Base-by-base conservation (phyloP, 345 rosid species). In the Euclidium syriacum region DNA sequence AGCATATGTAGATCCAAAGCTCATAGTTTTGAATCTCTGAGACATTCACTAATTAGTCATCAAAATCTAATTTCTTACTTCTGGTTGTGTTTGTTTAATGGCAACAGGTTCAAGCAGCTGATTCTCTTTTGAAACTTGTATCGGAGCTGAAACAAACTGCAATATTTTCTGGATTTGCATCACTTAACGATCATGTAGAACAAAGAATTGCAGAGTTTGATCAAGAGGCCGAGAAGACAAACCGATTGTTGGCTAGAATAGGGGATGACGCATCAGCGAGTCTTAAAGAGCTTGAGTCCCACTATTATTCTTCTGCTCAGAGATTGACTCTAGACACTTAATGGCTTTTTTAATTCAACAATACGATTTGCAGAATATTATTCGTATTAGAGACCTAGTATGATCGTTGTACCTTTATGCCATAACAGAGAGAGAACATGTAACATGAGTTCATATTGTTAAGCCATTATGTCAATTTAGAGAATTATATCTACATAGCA, bases 91-190 rank as follows among this genome's bases (percentile, higher is more conserved):
- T 66, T 48, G 52, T 48, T 47, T 47, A 38, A 27, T 70, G 68
- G 23, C 36, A 12, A 15, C 82, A 92, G 97, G 95, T 81, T 71
- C 97, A 87, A 63, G 95, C 96, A 56, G 91, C 96, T 33, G 96
- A 90, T 58, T 85, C 99, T 40, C 67, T 94, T 33, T 84, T 87
- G 40, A 92, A 89, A 73, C 76, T 85, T 56, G 99, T 89, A 39
- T 85, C 90, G 0, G 96, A 90, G 65, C 79, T 92, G 64, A 94
- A 92, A 68, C 96, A 87, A 75, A 87, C 96, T 1, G 91, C 91
- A 4, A 84, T 92, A 3, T 94, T 89, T 50, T 90, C 90, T 0
- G 99, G 96, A 57, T 85, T 94, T 64, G 90, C 99, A n/a, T 90
- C 99, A 24, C 85, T 90, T 0, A 87, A 87, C 35, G 90, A 94